phyloP scores from a whole-genome alignment of 306 rosid species.

The Arachis hypogaea region DNA sequence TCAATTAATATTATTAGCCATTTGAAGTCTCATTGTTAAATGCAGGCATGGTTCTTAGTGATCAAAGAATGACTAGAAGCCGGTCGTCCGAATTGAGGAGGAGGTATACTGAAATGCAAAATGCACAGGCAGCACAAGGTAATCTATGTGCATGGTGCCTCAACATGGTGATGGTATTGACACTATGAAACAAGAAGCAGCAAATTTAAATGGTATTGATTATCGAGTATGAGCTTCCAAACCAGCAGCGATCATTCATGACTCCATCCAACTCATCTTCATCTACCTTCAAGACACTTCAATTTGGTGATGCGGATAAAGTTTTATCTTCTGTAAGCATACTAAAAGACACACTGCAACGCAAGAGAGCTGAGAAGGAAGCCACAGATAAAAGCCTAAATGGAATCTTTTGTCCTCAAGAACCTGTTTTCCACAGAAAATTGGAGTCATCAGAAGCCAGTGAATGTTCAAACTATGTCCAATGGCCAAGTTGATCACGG shows the following conservation, averaged over 20 bases:
- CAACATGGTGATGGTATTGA: conserved; percentile 48
- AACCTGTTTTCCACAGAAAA: conserved; percentile 51
- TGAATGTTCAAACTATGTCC: conserved; percentile 53
- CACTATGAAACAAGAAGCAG: conserved; percentile 50
- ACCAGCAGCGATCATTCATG: conserved; percentile 67
- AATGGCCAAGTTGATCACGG: conserved; percentile 52
- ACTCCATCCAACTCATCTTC: conserved; percentile 84
- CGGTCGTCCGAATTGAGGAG: conserved; percentile 86
- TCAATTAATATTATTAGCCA: conserved; percentile 38
- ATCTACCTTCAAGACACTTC: conserved; percentile 62
- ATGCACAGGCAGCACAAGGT: conserved; percentile 56
- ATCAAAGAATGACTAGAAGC: conserved; percentile 94
- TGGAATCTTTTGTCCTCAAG: conserved; percentile 50
- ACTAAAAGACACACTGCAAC: conserved; percentile 89
- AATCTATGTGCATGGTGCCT: conserved; percentile 53
- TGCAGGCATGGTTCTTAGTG: conserved; percentile 96
- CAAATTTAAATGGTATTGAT: conserved; percentile 57
- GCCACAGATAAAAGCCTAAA: conserved; percentile 52
- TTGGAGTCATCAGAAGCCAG: conserved; percentile 51
- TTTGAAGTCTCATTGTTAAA: conserved; percentile 36
- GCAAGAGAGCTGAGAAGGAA: conserved; percentile 68
- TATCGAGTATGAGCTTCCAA: conserved; percentile 59
- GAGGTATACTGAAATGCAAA: conserved; percentile 79
- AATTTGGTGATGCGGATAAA: conserved; percentile 69
- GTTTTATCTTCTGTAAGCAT: conserved; percentile 86